Base-by-base conservation (phyloP, 2,329 filamentous ascomycete genomes). In the Fusarium tupiense region DNA sequence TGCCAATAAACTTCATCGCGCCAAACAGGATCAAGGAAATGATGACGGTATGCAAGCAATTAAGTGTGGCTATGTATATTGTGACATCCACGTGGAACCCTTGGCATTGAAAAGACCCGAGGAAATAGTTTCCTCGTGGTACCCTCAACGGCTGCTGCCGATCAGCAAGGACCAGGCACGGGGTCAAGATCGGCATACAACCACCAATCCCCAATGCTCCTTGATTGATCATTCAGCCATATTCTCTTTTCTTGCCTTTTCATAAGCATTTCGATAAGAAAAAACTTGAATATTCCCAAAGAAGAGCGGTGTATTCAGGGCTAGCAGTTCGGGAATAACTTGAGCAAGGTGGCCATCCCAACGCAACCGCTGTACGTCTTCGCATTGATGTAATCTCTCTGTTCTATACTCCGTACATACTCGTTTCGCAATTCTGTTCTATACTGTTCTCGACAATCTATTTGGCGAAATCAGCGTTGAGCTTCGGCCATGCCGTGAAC, bases 191-290 rank as follows among this genome's bases (percentile, higher is more conserved):
- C 37, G 35, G 5, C 37, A 5, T n/a, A 16, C 20, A 31, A 8
- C 14, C 14, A 31, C 17, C 6, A 2, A 19, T n/a, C 8, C 44
- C 0, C 16, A 10, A 8, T 22, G 13, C 20, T 29, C 17, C 26
- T 49, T n/a, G 20, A 6, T 31, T 49, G 16, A 17, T 3, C 4
- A 3, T 2, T 11, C 5, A 22, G 0, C 8, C 16, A 22, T 14
- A 3, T 22, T 5, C 9, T 17, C 8, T 6, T 49, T 31, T n/a
- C 3, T 24, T 4, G 6, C 49, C 22, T 5, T 35, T 6, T 12
- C 19, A 1, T 12, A 22, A 13, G 11, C 5, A 24, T 5, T 52
- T 52, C 4, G 0, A n/a, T 50, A 4, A 13, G 6, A 3, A n/a
- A 20, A 33, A n/a, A 8, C 6, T 16, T 24, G 14, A 19, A 19